Percentiles rank a stretch among this genome's conserved stretches.
These are phyloP conservation scores for Sinapis alba DNA, from an alignment of 441 rosid genomes.

Conservation along the genomic window DNA sequence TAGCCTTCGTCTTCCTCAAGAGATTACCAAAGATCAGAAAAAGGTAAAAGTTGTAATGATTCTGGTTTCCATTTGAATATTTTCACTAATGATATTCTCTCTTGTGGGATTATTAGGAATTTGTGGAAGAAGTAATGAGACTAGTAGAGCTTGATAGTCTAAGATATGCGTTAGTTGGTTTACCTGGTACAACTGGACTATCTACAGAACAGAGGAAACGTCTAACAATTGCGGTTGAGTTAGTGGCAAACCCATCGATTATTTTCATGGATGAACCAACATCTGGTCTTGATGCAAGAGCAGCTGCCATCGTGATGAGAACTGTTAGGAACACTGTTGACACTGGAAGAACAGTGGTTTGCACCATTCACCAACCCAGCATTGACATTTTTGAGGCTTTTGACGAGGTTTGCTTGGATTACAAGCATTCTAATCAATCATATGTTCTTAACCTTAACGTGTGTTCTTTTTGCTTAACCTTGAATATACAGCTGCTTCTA, in stretches of 20 bases:
- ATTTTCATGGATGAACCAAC: constrained; percentile 99
- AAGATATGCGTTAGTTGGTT: constrained; percentile 80
- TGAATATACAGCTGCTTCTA: constrained; percentile 69
- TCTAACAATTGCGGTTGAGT: constrained; percentile 93
- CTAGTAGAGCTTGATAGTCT: constrained; percentile 84
- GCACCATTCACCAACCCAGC: constrained; percentile 97
- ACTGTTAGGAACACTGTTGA: constrained; percentile 96
- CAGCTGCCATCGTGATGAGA: constrained; percentile 98
- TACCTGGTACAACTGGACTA: constrained; percentile 83
- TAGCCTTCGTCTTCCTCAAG: constrained; percentile 84
- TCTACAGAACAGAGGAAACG: constrained; percentile 97
- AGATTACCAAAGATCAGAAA: constrained; percentile 66
- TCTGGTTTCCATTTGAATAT: not conserved
- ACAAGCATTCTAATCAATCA: too few relatives aligned
- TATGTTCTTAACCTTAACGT: not conserved
- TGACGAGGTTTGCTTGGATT: constrained; percentile 67
- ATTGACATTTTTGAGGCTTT: constrained; percentile 94
- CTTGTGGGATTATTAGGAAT: constrained; percentile 54
- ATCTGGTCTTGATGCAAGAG: constrained; percentile 97
- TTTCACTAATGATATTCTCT: not conserved
- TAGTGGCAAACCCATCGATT: constrained; percentile 94
- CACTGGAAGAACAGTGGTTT: constrained; percentile 95
- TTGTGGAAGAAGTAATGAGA: constrained; percentile 94
- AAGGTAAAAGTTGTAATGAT: constrained; percentile 46
- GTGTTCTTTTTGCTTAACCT: constrained; percentile 8